Evolutionary conservation across 495 filamentous ascomycete species (phyloP).

Genomic region (Penicillium cataractarum): DNA sequence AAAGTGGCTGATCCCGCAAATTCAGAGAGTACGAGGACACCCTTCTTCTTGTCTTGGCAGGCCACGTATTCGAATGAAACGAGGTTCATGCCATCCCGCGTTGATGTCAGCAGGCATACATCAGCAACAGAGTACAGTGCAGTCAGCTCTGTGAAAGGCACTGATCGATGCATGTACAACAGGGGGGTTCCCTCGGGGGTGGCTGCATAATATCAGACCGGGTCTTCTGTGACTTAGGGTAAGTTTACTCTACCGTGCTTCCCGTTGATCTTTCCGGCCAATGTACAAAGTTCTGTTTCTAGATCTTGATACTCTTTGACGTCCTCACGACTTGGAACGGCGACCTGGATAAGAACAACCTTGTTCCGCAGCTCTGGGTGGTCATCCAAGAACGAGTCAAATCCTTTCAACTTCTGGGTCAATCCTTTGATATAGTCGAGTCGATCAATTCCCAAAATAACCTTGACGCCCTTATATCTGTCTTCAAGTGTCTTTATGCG

Average conservation of each 20-base stretch:
- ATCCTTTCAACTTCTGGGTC: conserved; percentile 90
- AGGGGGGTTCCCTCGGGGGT: conserved; percentile 92
- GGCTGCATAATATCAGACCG: conserved; percentile 42
- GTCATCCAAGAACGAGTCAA: conserved; percentile 87
- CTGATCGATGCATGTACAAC: conserved; percentile 91
- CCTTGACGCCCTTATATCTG: conserved; percentile 82
- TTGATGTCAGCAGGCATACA: conserved; percentile 86
- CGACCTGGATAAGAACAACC: conserved; percentile 90
- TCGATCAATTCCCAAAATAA: conserved; percentile 92
- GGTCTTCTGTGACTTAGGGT: not conserved
- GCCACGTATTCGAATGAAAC: conserved; percentile 97
- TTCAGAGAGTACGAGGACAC: conserved; percentile 89
- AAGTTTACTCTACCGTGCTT: conserved; percentile 41
- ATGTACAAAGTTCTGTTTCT: conserved; percentile 83
- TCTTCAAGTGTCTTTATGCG: conserved; percentile 77
- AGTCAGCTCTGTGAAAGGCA: conserved; percentile 86
- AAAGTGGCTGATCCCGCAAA: conserved; percentile 89
- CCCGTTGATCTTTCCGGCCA: conserved; percentile 91
- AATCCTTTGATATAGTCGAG: conserved; percentile 97
- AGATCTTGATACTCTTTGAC: conserved; percentile 97
- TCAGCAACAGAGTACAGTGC: conserved; percentile 90
- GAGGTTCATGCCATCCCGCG: conserved; percentile 96
- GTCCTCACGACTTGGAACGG: conserved; percentile 87
- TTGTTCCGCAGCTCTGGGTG: conserved; percentile 92
- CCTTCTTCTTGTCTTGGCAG: conserved; percentile 79